Conservation (phyloP, 495 filamentous ascomycete genomes). For the Aspergillus sclerotiicarbonarius region DNA sequence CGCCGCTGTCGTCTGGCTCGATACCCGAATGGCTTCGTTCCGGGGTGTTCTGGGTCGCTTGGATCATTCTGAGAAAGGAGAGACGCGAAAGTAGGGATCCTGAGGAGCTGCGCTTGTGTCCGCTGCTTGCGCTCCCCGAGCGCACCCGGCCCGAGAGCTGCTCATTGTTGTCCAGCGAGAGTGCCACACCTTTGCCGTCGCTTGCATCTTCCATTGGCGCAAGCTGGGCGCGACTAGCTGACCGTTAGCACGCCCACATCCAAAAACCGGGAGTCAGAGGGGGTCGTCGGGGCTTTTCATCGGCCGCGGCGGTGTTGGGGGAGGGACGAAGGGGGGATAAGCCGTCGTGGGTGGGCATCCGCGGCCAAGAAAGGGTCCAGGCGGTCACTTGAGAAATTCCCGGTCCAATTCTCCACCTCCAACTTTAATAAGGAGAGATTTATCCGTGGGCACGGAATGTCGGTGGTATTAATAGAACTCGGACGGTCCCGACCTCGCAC, state of each 20-base stretch:
- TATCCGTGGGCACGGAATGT: neutral
- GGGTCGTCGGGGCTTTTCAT: neutral
- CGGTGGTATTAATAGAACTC: neutral
- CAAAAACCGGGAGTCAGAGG: slow-evolving; percentile 2
- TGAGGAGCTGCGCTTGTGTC: slow-evolving; percentile 64
- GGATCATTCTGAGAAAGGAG: slow-evolving; percentile 57
- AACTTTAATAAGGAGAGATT: slow-evolving; percentile 1
- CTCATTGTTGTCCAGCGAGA: slow-evolving; percentile 26
- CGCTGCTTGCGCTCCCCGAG: slow-evolving; percentile 40
- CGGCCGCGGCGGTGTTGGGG: neutral
- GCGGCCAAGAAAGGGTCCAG: slow-evolving; percentile 8
- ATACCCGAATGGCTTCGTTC: slow-evolving; percentile 39
- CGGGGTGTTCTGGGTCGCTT: slow-evolving; percentile 35
- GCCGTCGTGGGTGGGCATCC: neutral
- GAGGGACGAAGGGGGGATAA: neutral
- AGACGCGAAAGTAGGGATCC: slow-evolving; percentile 54
- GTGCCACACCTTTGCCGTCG: slow-evolving; percentile 26
- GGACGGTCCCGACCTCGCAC: neutral
- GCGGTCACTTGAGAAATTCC: slow-evolving; percentile 1
- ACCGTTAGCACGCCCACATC: slow-evolving; percentile 24
- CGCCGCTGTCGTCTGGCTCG: slow-evolving; percentile 41
- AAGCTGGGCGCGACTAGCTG: slow-evolving; percentile 18
- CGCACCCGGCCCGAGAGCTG: slow-evolving; percentile 33
- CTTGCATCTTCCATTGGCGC: slow-evolving; percentile 43
- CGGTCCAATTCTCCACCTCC: neutral